These are phyloP conservation scores for Cercospora sp. DNA, from an alignment of 2,329 filamentous ascomycete genomes.

Conservation along the genomic window DNA sequence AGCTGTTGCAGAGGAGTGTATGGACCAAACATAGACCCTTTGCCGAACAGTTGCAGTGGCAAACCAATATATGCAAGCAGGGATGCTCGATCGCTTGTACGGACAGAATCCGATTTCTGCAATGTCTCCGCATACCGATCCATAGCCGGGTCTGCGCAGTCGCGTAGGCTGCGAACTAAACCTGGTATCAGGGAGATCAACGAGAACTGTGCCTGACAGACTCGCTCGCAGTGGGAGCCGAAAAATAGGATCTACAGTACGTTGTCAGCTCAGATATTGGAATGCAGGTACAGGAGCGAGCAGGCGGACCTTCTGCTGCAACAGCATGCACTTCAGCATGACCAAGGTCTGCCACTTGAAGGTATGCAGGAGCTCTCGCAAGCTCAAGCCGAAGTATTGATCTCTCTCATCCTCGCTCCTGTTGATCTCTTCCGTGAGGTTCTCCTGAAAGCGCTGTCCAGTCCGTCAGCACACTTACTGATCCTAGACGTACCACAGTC, in stretches of 20 bases:
- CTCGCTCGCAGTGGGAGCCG: conserved; percentile 87
- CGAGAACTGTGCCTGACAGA: conserved; percentile 99
- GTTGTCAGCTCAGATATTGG: conserved; percentile 13
- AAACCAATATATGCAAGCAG: conserved; percentile 92
- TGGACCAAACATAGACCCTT: conserved; percentile 91
- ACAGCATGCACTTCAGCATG: conserved; percentile 85
- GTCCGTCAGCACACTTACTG: conserved; percentile 21
- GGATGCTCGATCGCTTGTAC: conserved; percentile 87
- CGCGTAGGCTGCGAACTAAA: conserved; percentile 85
- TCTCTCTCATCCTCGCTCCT: conserved; percentile 74
- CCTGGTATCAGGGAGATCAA: conserved; percentile 93
- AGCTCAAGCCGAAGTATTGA: conserved; percentile 71
- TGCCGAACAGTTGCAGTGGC: conserved; percentile 92
- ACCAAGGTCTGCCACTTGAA: conserved; percentile 95
- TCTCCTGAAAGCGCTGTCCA: conserved; percentile 79
- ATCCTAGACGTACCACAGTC: conserved; percentile 4
- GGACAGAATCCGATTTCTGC: conserved; percentile 76
- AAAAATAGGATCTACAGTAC: conserved; percentile 90
- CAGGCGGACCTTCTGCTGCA: conserved; percentile 80
- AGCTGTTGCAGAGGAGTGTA: conserved; percentile 96
- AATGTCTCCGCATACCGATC: conserved; percentile 76
- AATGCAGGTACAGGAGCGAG: not conserved
- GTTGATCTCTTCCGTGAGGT: conserved; percentile 61
- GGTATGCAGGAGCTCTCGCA: conserved; percentile 82
- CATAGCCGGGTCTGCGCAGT: conserved; percentile 91